Conservation (phyloP, 2,329 filamentous ascomycete species). For the Thelonectria rubi region DNA sequence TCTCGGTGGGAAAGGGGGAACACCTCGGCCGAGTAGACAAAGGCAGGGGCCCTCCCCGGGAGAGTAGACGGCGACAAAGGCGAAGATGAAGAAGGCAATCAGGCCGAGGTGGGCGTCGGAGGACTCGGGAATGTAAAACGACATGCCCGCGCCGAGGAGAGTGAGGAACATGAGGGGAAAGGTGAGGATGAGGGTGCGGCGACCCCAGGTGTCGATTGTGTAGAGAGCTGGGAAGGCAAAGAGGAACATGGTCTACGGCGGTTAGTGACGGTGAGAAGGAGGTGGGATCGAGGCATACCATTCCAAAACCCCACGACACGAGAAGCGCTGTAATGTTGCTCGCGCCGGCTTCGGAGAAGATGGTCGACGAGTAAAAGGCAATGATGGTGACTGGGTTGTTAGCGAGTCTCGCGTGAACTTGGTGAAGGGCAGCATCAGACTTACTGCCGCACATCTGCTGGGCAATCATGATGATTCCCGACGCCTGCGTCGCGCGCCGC, state of each 20-base stretch:
- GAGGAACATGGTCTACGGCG: constrained; percentile 65
- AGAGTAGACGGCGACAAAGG: constrained; percentile 71
- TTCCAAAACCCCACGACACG: constrained; percentile 55
- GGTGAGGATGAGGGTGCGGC: constrained; percentile 67
- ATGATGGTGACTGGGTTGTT: constrained; percentile 54
- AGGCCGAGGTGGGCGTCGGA: background rate
- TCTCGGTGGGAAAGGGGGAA: constrained; percentile 69
- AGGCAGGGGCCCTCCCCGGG: constrained; percentile 68
- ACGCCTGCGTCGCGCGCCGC: constrained; percentile 70
- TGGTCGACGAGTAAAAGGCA: constrained; percentile 58
- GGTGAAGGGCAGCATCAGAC: background rate
- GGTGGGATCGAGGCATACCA: background rate
- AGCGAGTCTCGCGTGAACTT: background rate
- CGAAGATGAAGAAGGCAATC: constrained; percentile 67
- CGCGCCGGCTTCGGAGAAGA: constrained; percentile 56
- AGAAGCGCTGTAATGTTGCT: constrained; percentile 50
- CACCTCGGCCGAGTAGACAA: constrained; percentile 67
- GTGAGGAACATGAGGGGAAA: constrained; percentile 73
- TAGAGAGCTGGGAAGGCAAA: constrained; percentile 70
- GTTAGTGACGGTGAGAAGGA: background rate
- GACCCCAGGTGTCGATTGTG: constrained; percentile 72
- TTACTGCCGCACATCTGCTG: constrained; percentile 66
- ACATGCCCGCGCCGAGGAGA: constrained; percentile 49
- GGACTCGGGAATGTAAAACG: background rate
- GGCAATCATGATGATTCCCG: constrained; percentile 73